Base-by-base conservation (phyloP, 192 early-diverging fungal species). In the Phycomyces nitens region DNA sequence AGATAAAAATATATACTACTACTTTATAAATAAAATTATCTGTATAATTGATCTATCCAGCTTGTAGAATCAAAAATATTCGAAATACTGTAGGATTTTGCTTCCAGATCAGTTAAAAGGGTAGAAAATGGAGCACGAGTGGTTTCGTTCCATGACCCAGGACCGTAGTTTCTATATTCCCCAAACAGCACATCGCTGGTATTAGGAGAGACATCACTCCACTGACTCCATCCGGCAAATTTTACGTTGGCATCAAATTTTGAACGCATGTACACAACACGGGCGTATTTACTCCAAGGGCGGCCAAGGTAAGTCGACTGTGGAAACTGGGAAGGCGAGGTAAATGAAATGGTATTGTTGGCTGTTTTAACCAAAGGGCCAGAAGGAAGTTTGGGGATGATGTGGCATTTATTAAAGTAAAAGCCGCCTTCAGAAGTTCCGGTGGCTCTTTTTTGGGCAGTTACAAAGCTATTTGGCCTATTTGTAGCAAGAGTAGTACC, bases 261-360 rank as follows among this genome's bases (percentile, higher is more conserved):
- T 9, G 51, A 65, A 15, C 39, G 20, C 52, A 65, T 53, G n/a
- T 65, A 65, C 6, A 65, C 52, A 1, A 65, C 63, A 18, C 21
- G 16, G 15, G 63, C 63, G 29, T 65, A 65, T 24, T 65, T 51
- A 34, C 52, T 56, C 42, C 55, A 65, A 20, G 63, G 63, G 16
- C 63, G 50, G n/a, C 63, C 63, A 1, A 65, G 63, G 53, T 55
- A 65, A 11, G 27, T 21, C 52, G 53, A 24, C 55, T 65, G 29
- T 34, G 29, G 7, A 7, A 34, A 34, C 29, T 34, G 29, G 29
- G 29, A 34, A 34, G 29, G 7, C 7, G 29, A 34, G 2, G 29
- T 34, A 34, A 34, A 34, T 34, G 29, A 34, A 34, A 34, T 34
- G 29, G 29, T 34, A 7, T 7, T 34, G 29, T 34, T 34, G 7